Base-by-base conservation (phyloP, 768 basidiomycete genomes). In the Russula abietina region DNA sequence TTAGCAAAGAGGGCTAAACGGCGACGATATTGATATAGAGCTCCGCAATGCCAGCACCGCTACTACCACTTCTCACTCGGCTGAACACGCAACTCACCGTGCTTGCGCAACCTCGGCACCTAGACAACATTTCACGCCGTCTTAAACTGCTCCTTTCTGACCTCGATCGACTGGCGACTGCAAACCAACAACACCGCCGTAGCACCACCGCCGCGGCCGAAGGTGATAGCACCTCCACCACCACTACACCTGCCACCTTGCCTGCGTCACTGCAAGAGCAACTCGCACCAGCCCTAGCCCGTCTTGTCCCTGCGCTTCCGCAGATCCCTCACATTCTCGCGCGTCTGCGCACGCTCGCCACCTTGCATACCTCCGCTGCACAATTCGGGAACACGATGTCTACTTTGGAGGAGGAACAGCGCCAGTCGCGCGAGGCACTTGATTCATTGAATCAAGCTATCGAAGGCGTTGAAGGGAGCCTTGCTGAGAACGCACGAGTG, bases 111-210 rank as follows among this genome's bases (percentile, higher is more conserved):
- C 96, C 97, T 0, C 86, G 95, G 17, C 94, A 98, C 71, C 87
- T 98, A 55, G 97, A 99, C 73, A 90, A 93, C 12, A 89, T 98
- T 65, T 95, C 95, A 2, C 84, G 96, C 5, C 87, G 96, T 5
- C 82, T 98, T 64, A 99, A 98, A 70, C 78, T 98, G 9, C 82
- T 98, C 19, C 80, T 96, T 16, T 88, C 93, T 1, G 97, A 99
- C 73, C 82, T 99, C 55, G 96, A 98, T 55, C 87, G 95, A 33
- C 82, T 84, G 4, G 84, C 87, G 38, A 48, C 72, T 60, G 43
- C 73, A 54, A 75, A 71, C 66, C 70, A 70, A 43, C 73, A 72
- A 48, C 71, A 73, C 7, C 79, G 76, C 71, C 72, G 46, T 80
- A 76, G 68, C 77, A 36, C 63, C 24, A 30, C 57, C 55, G 32